Evolutionary conservation across 495 filamentous ascomycete species (phyloP), one percentile per base, ranked within the genome.

Genomic region (Astrothelium macrocarpum): DNA sequence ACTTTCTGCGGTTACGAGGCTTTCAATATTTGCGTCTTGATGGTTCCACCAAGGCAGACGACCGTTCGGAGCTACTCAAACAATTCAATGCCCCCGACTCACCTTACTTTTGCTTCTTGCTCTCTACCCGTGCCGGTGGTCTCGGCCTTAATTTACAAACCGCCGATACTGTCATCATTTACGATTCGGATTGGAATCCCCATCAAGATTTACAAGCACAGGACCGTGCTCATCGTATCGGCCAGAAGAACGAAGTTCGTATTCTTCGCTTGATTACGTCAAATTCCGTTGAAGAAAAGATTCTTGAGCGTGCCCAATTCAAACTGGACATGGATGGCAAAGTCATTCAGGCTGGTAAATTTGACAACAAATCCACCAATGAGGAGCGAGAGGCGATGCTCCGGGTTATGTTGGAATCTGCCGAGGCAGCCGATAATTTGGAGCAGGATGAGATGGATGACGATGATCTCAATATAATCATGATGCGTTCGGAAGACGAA

Each of bases 241-340:
- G 94, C 59, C 94, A 98, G 75, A 98, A 98, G 85, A 98, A 98
- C 71, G 94, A 98, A 77, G 94, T 98, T 36, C 89, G 94, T 32
- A 98, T 98, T 70, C 77, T 98, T 66, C 85, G 94, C 69, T 80
- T 98, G 43, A 98, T 98, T 74, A 96, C 87, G 66, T 93, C 91
- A 3, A 95, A 95, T 68, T 97, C 95, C 1, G 90, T 98, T 20
- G 94, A 98, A 76, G 94, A 98, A 76, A 96, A 97, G 79, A 98
- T 98, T 72, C 78, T 98, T 39, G 95, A 97, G 77, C 89, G 93
- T 66, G 94, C 94, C 0, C 88, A 96, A 71, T 98, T 86, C 80
- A 98, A 98, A 82, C 84, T 98, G 61, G 93, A 97, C 73, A 96
- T 98, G 86, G 94, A 98, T 72, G 95, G 94, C 72, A 98, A 98